Evolutionary conservation across 495 filamentous ascomycete genomes (phyloP).

Genomic region (Annulohypoxylon moriforme): DNA sequence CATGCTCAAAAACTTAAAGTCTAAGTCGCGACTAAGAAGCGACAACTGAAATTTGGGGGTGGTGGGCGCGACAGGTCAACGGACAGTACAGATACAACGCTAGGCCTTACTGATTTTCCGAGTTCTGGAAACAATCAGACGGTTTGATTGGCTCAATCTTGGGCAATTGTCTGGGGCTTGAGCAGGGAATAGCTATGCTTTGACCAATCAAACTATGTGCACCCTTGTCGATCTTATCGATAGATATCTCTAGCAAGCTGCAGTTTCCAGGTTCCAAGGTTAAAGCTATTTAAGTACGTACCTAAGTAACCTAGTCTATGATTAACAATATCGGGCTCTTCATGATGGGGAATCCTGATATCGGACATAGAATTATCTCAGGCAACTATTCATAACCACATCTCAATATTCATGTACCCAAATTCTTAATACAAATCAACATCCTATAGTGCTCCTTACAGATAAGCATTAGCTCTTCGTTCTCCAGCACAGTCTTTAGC

Average conservation of each 20-base stretch:
- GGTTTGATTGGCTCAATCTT: slow-evolving; percentile 28
- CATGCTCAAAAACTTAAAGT: slow-evolving; percentile 24
- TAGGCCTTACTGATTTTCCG: slow-evolving; percentile 48
- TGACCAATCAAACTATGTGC: neutral
- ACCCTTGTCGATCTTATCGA: slow-evolving; percentile 13
- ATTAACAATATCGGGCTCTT: neutral
- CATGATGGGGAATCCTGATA: neutral
- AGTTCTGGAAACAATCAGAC: neutral
- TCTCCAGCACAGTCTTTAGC: neutral
- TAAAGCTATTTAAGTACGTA: neutral
- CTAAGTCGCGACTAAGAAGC: slow-evolving; percentile 16
- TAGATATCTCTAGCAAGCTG: neutral
- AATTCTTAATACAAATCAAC: neutral
- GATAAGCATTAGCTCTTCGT: neutral
- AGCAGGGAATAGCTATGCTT: neutral
- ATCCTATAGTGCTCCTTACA: neutral
- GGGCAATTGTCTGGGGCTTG: neutral
- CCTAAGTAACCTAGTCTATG: neutral
- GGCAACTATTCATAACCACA: neutral
- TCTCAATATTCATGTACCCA: neutral
- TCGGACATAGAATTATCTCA: neutral
- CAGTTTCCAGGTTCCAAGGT: neutral
- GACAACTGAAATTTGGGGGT: slow-evolving; percentile 15
- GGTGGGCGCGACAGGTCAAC: slow-evolving; percentile 43
- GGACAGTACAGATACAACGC: slow-evolving; percentile 47